Evolutionary conservation across 495 filamentous ascomycete species (phyloP), one percentile per base, ranked within the genome.

Genomic region (Podospora appendiculata): DNA sequence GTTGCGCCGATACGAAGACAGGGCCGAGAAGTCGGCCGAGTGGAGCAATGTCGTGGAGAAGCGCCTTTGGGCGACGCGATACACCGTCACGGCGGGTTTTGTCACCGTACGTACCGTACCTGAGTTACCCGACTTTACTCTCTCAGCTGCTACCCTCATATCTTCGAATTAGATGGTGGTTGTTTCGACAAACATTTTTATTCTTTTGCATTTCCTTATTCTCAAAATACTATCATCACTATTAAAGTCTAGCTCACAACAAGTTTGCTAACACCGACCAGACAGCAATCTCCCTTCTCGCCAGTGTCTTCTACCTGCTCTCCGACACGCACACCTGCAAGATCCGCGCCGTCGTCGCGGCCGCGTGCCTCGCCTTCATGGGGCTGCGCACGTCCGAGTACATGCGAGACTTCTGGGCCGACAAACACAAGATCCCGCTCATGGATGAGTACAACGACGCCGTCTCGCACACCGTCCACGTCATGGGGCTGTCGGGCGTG

Each of bases 371-470:
- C 25, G 49, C 32, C 6, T 45, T 11, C 8, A 45, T 8, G 4
- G 51, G 57, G 34, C 33, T 47, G n/a, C 9, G 10, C 19, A 34
- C 38, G 6, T 56, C 51, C 16, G 48, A 18, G 33, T 62, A 62
- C 35, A 57, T 62, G 49, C 41, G 46, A 18, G 48, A 44, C 1
- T 62, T 62, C 42, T 62, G 60, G 60, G 45, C 34, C 17, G 32
- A 51, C 47, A 56, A 58, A 51, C 41, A 25, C 35, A 62, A 59
- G 51, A 49, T 62, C n/a, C 57, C 60, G 17, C 41, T 57, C 13
- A 47, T 59, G 57, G 57, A 57, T 25, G 57, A 59, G 25, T 62
- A 62, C 45, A 62, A 62, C 36, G 54, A 54, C 6, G 60, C 60
- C 18, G 51, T 62, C 38, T 48, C 51, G 17, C 48, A 59, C 41